Percentiles rank a stretch among this genome's conserved stretches.
These are phyloP conservation scores for Henckelia pumila DNA, from an alignment of 257 asterid genomes.

Conservation along the genomic window DNA sequence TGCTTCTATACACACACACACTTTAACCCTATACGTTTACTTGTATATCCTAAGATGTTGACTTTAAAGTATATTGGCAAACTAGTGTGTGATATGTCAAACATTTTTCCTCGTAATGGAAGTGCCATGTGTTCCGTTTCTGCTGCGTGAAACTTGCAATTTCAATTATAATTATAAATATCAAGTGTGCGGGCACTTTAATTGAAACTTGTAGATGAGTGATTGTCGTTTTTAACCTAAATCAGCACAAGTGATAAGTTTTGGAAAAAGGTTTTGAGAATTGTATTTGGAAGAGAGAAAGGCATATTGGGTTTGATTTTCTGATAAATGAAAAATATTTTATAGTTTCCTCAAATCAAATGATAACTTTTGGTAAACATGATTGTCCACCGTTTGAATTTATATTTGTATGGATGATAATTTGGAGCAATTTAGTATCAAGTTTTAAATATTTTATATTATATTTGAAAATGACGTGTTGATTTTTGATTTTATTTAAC, in stretches of 20 bases:
- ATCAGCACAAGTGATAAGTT: background rate
- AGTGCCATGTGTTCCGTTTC: background rate
- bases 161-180: background rate
- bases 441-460: no score
- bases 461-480: no score
- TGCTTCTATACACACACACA: no score
- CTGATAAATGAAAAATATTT: no score
- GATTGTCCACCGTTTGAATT: no score
- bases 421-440: no score
- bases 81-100: background rate
- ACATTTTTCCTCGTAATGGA: background rate
- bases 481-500: no score
- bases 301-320: no score
- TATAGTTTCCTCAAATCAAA: no score
- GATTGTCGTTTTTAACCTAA: background rate
- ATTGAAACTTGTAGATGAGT: background rate
- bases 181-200: background rate
- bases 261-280: background rate
- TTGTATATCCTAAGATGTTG: slow-evolving; percentile 12
- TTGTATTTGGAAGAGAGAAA: background rate
- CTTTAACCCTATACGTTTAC: slow-evolving; percentile 8
- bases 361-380: no score
- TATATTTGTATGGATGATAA: no score
- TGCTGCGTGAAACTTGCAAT: background rate
- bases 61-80: background rate